Conservation (phyloP, 805 yeast species). For the Ascoidea asiatica region DNA sequence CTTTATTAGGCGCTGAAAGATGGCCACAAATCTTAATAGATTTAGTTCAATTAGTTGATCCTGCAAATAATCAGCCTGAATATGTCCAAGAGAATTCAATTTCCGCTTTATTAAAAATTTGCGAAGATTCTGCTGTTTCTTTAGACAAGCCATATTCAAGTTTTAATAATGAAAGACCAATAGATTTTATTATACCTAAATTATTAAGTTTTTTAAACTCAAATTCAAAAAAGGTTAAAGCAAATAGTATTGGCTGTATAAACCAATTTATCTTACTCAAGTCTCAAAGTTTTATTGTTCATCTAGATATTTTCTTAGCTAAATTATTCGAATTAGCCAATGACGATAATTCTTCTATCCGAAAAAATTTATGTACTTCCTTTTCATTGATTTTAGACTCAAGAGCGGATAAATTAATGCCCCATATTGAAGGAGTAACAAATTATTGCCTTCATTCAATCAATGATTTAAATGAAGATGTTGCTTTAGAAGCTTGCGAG, state of each 20-base stretch:
- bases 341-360: conserved; percentile 41
- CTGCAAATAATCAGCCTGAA: conserved; percentile 25
- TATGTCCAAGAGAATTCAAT: conserved; percentile 60
- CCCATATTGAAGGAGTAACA: conserved; percentile 79
- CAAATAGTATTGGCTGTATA: conserved; percentile 56
- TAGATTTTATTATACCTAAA: conserved; percentile 51
- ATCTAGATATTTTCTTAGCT: conserved; percentile 51
- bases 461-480: conserved; percentile 49
- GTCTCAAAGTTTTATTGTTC: conserved; percentile 48
- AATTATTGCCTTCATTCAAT: conserved; percentile 74
- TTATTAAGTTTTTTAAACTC: conserved; percentile 39
- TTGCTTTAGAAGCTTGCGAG: conserved; percentile 88
- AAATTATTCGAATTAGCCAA: conserved; percentile 59
- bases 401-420: conserved; percentile 66
- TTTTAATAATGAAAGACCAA: conserved; percentile 52
- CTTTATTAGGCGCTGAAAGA: conserved; percentile 44
- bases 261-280: conserved; percentile 63
- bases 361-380: conserved; percentile 65
- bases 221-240: conserved; percentile 34
- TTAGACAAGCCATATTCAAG: conserved; percentile 37
- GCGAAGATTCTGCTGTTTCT: conserved; percentile 69
- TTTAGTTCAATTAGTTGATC: conserved; percentile 45
- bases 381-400: conserved; percentile 60
- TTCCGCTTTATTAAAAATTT: conserved; percentile 71
- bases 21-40: conserved; percentile 73